phyloP scores from a whole-genome alignment of 371 early-diverging fungal species.

The Mucor lusitanicus region DNA sequence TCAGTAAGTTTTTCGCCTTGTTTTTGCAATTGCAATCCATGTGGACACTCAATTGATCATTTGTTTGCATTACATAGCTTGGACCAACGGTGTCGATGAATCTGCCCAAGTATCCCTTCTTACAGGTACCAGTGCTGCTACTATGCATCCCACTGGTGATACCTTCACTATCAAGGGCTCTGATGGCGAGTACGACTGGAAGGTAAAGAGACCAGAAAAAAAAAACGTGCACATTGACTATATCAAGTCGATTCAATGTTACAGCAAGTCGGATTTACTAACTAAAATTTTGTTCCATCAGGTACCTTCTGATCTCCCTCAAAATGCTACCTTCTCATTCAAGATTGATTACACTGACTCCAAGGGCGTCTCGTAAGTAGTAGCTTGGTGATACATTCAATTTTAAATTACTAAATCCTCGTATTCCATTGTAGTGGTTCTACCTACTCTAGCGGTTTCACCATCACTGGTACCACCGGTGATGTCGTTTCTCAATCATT shows the following conservation, averaged over 20 bases:
- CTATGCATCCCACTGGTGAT: constrained; percentile 15
- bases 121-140: constrained; percentile 18
- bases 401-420: background rate
- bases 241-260: constrained; percentile 1
- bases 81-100: constrained; percentile 26
- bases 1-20: constrained; percentile 10
- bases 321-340: constrained; percentile 24
- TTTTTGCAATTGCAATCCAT: background rate
- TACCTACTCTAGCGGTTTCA: constrained; percentile 26
- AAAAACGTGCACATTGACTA: constrained; percentile 5
- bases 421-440: constrained; percentile 2
- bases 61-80: constrained; percentile 15
- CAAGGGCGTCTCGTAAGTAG: constrained; percentile 19
- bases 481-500: constrained; percentile 13
- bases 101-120: constrained; percentile 19
- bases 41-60: background rate
- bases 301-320: constrained; percentile 26
- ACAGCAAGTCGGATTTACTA: background rate
- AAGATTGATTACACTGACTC: constrained; percentile 17
- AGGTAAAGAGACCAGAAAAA: constrained; percentile 13
- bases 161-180: constrained; percentile 21
- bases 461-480: constrained; percentile 16
- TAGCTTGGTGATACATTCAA: background rate
- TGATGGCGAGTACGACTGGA: constrained; percentile 22
- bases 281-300: constrained; percentile 4